phyloP scores from a whole-genome alignment of 306 rosid genomes.

The Inga leiocalycina region DNA sequence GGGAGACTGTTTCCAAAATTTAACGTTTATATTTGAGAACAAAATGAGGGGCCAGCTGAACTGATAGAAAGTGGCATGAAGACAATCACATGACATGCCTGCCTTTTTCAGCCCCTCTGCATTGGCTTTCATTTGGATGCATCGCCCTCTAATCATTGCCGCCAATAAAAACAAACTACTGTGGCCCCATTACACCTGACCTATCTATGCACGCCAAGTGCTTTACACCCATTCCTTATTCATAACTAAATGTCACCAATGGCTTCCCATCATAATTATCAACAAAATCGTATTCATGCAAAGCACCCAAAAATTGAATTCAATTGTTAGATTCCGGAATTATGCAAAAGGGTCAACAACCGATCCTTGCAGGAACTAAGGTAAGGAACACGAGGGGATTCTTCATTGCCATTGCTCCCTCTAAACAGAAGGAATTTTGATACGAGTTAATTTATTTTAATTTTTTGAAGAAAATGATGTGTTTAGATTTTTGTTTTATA shows the following conservation, averaged over 20 bases:
- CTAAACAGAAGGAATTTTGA: no score
- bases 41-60: slow-evolving; percentile 26
- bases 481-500: no score
- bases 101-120: not conserved
- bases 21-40: not conserved
- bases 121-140: slow-evolving; percentile 38
- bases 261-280: not conserved
- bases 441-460: no score
- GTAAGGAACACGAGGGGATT: not conserved
- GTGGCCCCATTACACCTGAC: slow-evolving; percentile 38
- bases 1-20: not conserved
- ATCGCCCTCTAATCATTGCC: slow-evolving; percentile 63
- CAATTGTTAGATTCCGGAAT: not conserved
- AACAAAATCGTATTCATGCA: not conserved
- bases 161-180: slow-evolving; percentile 44
- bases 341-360: not conserved
- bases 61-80: slow-evolving; percentile 17
- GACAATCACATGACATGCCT: slow-evolving; percentile 46
- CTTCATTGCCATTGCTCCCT: no score
- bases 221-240: slow-evolving; percentile 1
- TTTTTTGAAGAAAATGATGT: no score
- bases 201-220: slow-evolving; percentile 42
- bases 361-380: slow-evolving; percentile 4
- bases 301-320: not conserved
- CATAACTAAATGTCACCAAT: slow-evolving; percentile 19